Conservation (phyloP, 352 stramenopile genomes). For the Phytopythium mirpurense region DNA sequence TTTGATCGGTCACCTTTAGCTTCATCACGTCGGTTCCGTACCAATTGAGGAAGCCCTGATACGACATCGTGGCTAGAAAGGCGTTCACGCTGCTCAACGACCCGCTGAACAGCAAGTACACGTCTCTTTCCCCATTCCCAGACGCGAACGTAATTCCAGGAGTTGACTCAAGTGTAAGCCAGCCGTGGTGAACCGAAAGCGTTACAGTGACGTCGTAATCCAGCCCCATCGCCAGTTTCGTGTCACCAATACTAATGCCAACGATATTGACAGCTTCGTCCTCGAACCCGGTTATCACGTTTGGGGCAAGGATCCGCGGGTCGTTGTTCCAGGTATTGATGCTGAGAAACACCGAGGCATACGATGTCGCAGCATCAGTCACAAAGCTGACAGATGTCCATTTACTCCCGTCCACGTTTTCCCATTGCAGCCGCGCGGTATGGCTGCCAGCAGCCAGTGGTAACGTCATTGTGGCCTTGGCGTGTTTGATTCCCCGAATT, state of each 20-base stretch:
- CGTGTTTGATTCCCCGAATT: slow-evolving; percentile 69
- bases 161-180: slow-evolving; percentile 42
- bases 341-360: slow-evolving; percentile 62
- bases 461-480: slow-evolving; percentile 60
- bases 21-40: slow-evolving; percentile 56
- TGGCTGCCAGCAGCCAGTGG: slow-evolving; percentile 50
- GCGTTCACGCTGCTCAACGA: slow-evolving; percentile 52
- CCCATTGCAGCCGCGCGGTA: slow-evolving; percentile 62
- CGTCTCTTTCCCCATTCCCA: slow-evolving; percentile 40
- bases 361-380: slow-evolving; percentile 56
- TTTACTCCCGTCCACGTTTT: slow-evolving; percentile 63
- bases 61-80: slow-evolving; percentile 40
- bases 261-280: slow-evolving; percentile 36
- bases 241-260: slow-evolving; percentile 42
- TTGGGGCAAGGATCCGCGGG: slow-evolving; percentile 36
- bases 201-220: slow-evolving; percentile 59
- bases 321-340: slow-evolving; percentile 73
- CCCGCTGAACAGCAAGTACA: slow-evolving; percentile 63
- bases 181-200: slow-evolving; percentile 50
- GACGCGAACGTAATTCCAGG: slow-evolving; percentile 56
- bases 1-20: slow-evolving; percentile 58
- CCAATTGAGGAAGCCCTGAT: slow-evolving; percentile 67
- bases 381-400: slow-evolving; percentile 71
- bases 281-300: slow-evolving; percentile 34
- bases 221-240: slow-evolving; percentile 37